These are phyloP conservation scores for Chrysoporthe puriensis DNA, from an alignment of 2,329 filamentous ascomycete species.

Conservation along the genomic window DNA sequence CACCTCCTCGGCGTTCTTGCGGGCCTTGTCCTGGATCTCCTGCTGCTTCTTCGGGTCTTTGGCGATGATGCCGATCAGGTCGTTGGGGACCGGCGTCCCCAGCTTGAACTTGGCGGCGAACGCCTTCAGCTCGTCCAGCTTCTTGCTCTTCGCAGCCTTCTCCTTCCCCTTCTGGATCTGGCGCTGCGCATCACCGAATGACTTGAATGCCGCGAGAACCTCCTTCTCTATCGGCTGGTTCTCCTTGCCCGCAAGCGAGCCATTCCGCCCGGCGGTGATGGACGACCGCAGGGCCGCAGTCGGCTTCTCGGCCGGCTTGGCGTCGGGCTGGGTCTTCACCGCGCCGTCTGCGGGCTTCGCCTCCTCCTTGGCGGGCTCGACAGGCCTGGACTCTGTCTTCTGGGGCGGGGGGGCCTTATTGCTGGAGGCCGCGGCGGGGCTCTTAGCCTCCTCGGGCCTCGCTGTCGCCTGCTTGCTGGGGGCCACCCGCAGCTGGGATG, in stretches of 20 bases:
- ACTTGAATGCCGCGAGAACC: slow-evolving; percentile 66
- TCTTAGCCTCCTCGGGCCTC: slow-evolving; percentile 42
- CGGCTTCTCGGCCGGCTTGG: slow-evolving; percentile 31
- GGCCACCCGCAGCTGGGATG: slow-evolving; percentile 68
- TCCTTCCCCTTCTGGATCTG: slow-evolving; percentile 60
- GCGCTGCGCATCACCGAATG: slow-evolving; percentile 62
- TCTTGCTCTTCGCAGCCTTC: slow-evolving; percentile 83
- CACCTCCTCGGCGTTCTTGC: slow-evolving; percentile 72
- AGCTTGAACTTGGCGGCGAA: slow-evolving; percentile 95
- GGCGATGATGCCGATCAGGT: slow-evolving; percentile 91
- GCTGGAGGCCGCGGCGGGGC: slow-evolving; percentile 37
- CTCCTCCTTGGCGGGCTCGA: slow-evolving; percentile 36
- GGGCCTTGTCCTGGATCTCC: slow-evolving; percentile 87
- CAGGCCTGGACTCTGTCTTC: slow-evolving; percentile 31
- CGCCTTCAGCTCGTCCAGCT: slow-evolving; percentile 91
- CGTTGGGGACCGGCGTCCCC: slow-evolving; percentile 85
- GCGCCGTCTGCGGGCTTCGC: slow-evolving; percentile 36
- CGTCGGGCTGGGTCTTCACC: slow-evolving; percentile 34
- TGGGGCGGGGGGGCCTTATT: slow-evolving; percentile 37
- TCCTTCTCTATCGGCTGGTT: slow-evolving; percentile 64
- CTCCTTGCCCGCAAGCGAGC: slow-evolving; percentile 45
- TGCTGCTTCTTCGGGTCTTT: slow-evolving; percentile 96
- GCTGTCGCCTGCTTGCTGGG: slow-evolving; percentile 46
- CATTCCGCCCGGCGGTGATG: slow-evolving; percentile 44
- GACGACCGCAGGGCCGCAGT: slow-evolving; percentile 32